These are phyloP conservation scores for Coniosporium tulheliwenetii DNA, from an alignment of 2,329 filamentous ascomycete species.

Conservation along the genomic window DNA sequence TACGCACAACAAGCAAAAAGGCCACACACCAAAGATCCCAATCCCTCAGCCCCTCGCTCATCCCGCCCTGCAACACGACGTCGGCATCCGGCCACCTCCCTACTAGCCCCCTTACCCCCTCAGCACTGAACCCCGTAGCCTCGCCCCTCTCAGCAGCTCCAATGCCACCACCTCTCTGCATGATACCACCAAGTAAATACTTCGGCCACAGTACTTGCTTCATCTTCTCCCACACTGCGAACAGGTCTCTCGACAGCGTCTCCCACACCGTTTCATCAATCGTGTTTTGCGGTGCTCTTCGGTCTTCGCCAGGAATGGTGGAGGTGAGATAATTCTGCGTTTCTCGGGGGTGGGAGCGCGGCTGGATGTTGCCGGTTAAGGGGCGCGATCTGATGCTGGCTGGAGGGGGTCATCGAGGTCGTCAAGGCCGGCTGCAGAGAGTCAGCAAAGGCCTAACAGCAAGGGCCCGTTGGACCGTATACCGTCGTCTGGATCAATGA, in stretches of 20 bases:
- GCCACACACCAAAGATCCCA: constrained; percentile 74
- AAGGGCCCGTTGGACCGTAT: constrained; percentile 2
- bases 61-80: constrained; percentile 48
- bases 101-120: constrained; percentile 37
- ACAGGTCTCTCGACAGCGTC: constrained; percentile 79
- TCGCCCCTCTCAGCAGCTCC: constrained; percentile 42
- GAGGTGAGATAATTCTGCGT: constrained; percentile 77
- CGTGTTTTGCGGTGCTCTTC: constrained; percentile 75
- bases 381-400: constrained; percentile 54
- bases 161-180: constrained; percentile 41
- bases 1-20: constrained; percentile 4
- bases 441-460: constrained; percentile 1
- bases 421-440: constrained; percentile 58
- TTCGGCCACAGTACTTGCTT: constrained; percentile 91
- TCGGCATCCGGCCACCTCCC: constrained; percentile 55
- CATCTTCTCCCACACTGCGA: constrained; percentile 96
- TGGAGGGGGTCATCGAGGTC: constrained; percentile 82
- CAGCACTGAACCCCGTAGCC: constrained; percentile 17
- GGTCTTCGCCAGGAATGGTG: constrained; percentile 82
- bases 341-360: constrained; percentile 37
- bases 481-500: constrained; percentile 39
- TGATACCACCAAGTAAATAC: constrained; percentile 63
- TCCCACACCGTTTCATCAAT: constrained; percentile 97
- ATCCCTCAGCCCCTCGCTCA: constrained; percentile 82
- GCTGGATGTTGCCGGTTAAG: constrained; percentile 69